phyloP scores from a whole-genome alignment of 2,329 filamentous ascomycete species.

The Grosmannia huntii region DNA sequence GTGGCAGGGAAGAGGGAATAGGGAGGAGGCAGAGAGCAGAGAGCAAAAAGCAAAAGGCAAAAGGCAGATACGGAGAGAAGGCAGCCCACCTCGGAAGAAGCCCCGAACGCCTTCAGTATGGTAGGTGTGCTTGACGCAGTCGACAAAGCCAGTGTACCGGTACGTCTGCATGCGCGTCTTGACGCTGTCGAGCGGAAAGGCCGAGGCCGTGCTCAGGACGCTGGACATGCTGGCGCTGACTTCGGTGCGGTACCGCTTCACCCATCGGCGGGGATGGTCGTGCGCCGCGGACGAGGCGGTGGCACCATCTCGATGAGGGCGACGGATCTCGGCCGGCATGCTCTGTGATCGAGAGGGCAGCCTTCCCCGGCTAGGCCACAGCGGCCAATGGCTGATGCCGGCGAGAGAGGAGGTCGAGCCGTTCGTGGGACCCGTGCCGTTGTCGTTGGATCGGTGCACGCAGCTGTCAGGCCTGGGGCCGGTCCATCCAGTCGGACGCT shows the following conservation, averaged over 20 bases:
- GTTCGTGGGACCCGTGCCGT: no score
- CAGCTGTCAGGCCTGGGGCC: background rate
- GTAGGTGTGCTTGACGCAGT: conserved; percentile 68
- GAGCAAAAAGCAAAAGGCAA: no score
- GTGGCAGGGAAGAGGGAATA: background rate
- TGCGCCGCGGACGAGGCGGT: conserved; percentile 14
- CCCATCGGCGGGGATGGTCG: conserved; percentile 30
- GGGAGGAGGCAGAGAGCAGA: no score
- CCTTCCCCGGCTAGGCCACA: background rate
- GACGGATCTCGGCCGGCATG: conserved; percentile 25
- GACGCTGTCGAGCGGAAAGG: conserved; percentile 81
- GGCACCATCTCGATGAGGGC: conserved; percentile 29
- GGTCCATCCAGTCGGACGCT: background rate
- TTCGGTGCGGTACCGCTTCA: conserved; percentile 69
- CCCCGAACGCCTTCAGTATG: conserved; percentile 57
- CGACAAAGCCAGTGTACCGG: conserved; percentile 59
- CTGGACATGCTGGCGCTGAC: conserved; percentile 67
- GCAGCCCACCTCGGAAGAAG: conserved; percentile 60
- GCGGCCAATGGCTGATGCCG: background rate
- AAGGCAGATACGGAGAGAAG: no score
- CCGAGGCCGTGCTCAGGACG: conserved; percentile 62
- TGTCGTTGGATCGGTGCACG: background rate
- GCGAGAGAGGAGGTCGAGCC: background rate
- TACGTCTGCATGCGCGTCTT: conserved; percentile 88
- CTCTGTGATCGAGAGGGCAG: conserved; percentile 6